Evolutionary conservation across 257 asterid species (phyloP), one percentile per base, ranked within the genome.

Genomic region (Jacaranda mimosifolia): DNA sequence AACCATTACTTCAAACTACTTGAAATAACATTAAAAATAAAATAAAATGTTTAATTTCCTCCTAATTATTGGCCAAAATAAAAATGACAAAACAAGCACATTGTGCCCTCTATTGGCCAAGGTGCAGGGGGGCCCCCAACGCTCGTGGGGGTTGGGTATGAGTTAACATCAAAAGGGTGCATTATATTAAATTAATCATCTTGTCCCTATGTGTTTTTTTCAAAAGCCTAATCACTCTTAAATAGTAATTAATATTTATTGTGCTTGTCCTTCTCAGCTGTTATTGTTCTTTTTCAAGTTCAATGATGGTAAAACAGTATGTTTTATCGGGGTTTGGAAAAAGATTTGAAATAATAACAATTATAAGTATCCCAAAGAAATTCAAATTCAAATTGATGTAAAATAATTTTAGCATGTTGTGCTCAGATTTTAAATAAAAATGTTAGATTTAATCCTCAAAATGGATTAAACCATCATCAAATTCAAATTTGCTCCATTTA

Each of bases 121-220:
- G 8, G 64, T 32, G 62, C 32, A 0, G 7, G 36, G 14, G 65
- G 75, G 15, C 66, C 66, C 77, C 36, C 79, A 74, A 59, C 83
- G 69, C 81, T 79, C 79, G 80, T 75, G 79, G 75, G 80, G 79
- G 70, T 70, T 70, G 81, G 78, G 65, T 70, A 18, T 43, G 77
- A 80, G 77, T 21, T 46, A 40, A 70, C 70, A 80, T 70, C 68
- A 63, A 75, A 62, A 70, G 63, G 15, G 69, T 39, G 58, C 66
- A 42, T 35, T 52, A 55, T 57, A 55, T 57, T 43, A 9, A 55
- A 35, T 64, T 48, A 64, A 83, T 83, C 81, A 78, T 83, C 51
- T 40, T 75, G 86, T 74, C 81, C 62, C 83, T 70, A 45, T 62
- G 9, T 35, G 40, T 62, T 82, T 77, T 73, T 68, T 48, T 38